These are phyloP conservation scores for Artomyces pyxidatus DNA, from an alignment of 768 basidiomycete species.

Conservation along the genomic window DNA sequence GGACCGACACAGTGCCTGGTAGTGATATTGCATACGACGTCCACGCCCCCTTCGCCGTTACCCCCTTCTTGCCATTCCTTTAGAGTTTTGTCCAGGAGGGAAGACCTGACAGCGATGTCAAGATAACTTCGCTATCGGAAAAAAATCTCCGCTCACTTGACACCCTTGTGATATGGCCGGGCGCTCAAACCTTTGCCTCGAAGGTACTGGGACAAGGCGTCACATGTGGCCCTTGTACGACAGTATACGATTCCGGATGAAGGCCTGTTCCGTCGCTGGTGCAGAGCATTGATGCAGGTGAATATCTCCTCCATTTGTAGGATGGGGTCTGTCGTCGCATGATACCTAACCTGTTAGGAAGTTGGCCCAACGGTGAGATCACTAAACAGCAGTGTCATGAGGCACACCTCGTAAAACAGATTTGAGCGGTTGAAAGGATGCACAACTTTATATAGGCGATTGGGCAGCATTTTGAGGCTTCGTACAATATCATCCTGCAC, in stretches of 20 bases:
- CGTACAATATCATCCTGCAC: constrained; percentile 69
- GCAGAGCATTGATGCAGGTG: constrained; percentile 57
- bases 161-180: constrained; percentile 67
- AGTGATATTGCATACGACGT: constrained; percentile 42
- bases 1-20: no score
- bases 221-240: constrained; percentile 56
- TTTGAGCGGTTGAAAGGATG: constrained; percentile 80
- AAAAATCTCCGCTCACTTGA: constrained; percentile 28
- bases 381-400: neutral
- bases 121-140: neutral
- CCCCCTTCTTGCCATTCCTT: constrained; percentile 54
- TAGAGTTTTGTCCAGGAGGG: constrained; percentile 42
- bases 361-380: neutral
- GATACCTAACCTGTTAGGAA: constrained; percentile 50
- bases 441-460: constrained; percentile 50
- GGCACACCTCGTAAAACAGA: constrained; percentile 68
- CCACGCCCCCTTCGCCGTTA: constrained; percentile 42
- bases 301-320: constrained; percentile 57
- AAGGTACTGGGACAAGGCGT: constrained; percentile 59
- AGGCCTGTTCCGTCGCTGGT: constrained; percentile 46
- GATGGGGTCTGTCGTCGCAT: constrained; percentile 39
- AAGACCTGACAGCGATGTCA: constrained; percentile 19
- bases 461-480: constrained; percentile 51
- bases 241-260: constrained; percentile 78
- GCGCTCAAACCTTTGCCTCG: constrained; percentile 58